A percentile compares a stretch with the other conserved stretches of the same genome.
These are phyloP conservation scores for Nothophaeocryptopus gaeumannii DNA, from an alignment of 2,329 filamentous ascomycete genomes.

Conservation along the genomic window DNA sequence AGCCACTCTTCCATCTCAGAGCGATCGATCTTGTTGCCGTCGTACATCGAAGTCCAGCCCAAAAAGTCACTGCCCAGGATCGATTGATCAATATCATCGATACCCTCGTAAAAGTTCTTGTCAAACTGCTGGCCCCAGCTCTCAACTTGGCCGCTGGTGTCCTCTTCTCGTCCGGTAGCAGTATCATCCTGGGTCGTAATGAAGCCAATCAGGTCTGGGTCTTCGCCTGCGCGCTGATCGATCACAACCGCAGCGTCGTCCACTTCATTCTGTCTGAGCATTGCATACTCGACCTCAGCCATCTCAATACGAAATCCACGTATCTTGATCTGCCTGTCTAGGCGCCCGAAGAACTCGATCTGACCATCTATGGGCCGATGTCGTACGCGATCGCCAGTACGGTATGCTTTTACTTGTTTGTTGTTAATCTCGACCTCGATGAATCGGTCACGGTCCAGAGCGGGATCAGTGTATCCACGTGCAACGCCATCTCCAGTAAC, in stretches of 20 bases:
- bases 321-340: conserved; percentile 7
- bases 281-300: conserved; percentile 2
- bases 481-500: conserved; percentile 10
- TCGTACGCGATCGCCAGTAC: conserved; percentile 11
- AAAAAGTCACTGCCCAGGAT: conserved; percentile 16
- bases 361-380: conserved; percentile 1
- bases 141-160: conserved; percentile 2
- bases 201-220: conserved; percentile 5
- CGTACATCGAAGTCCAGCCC: conserved; percentile 18
- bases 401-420: conserved; percentile 3
- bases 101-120: conserved; percentile 3
- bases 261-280: not conserved
- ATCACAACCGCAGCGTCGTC: conserved; percentile 1
- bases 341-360: conserved; percentile 1
- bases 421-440: not conserved
- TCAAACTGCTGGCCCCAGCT: conserved; percentile 9
- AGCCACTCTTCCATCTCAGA: conserved; percentile 18
- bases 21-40: conserved; percentile 5
- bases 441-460: not conserved
- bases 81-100: no score
- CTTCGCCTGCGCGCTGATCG: not conserved
- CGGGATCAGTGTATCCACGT: conserved; percentile 6
- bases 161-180: not conserved
- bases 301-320: conserved; percentile 8
- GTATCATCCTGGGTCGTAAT: conserved; percentile 2